Evolutionary conservation across 345 rosid species (phyloP).

Genomic region (Eucalyptus cloeziana): DNA sequence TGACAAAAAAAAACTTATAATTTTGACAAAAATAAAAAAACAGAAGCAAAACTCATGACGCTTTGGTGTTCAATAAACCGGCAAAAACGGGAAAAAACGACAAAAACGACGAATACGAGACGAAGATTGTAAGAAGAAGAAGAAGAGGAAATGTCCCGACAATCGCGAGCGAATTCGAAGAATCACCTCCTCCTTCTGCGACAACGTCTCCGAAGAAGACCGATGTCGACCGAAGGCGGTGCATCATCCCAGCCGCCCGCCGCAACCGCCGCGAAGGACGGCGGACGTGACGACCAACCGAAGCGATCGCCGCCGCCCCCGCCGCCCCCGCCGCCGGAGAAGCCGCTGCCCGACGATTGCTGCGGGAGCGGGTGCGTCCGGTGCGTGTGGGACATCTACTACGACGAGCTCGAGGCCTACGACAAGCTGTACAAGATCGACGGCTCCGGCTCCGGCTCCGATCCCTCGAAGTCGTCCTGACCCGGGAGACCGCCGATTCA

Average conservation of each 20-base stretch:
- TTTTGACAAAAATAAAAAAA: background rate
- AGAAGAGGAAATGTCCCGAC: background rate
- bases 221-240: background rate
- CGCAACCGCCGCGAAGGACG: background rate
- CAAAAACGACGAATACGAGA: background rate
- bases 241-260: background rate
- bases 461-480: background rate
- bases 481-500: background rate
- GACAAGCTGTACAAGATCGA: slow-evolving; percentile 21
- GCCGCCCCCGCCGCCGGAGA: slow-evolving; percentile 74
- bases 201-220: background rate
- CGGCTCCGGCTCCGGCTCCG: background rate
- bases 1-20: background rate
- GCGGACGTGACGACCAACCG: background rate
- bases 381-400: slow-evolving; percentile 96
- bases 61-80: background rate
- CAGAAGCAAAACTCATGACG: background rate
- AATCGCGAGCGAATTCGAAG: background rate
- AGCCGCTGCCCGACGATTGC: slow-evolving; percentile 90
- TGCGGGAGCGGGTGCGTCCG: slow-evolving; percentile 93
- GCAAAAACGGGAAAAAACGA: background rate
- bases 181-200: background rate
- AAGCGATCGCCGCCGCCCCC: background rate
- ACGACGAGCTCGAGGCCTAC: slow-evolving; percentile 77
- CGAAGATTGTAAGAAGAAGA: background rate